Evolutionary conservation across 805 yeast species (phyloP), one percentile per base, ranked within the genome.

Genomic region (Scheffersomyces lignosus): DNA sequence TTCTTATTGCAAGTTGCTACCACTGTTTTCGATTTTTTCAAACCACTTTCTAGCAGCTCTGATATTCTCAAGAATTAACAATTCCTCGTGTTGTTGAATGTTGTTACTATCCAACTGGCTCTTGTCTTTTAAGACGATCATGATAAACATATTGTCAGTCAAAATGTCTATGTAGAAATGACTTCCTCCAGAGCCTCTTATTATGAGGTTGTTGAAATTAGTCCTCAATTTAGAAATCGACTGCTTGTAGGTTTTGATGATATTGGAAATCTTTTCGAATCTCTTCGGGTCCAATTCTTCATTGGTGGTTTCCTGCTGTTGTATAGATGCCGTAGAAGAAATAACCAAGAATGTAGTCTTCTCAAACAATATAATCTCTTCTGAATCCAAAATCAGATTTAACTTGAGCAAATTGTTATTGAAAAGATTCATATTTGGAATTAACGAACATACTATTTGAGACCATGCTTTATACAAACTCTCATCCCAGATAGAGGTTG

Each of bases 401-500:
- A 93, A 78, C 48, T 80, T 81, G 31, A 81, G 64, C 41, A 93
- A 69, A 54, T 87, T 84, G 40, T 77, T 77, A 59, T 91, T 91
- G 53, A 88, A 85, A 12, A 80, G 64, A 26, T 78, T 73, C 77
- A 91, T 90, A 53, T 93, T 91, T 10, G 99, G 97, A 39, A 93
- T 91, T 48, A 93, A 71, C 2, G 96, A 85, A 55, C 98, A 90
- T 24, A 93, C 97, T 41, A 93, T 91, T 33, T 82, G 86, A 2
- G 96, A 87, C 99, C 99, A 93, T 1, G 99, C 99, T 59, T 86
- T 90, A 60, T 91, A 93, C 40, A 91, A 69, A 53, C 91, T 81
- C 60, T 91, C 98, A 64, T 91, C 97, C 98, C 98, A 91, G 39
- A 91, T 91, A 1, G 96, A 87, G 0, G 98, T 93, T 4, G 96